phyloP scores from a whole-genome alignment of 1,284 basidiomycete genomes.

The Athelia sp. region DNA sequence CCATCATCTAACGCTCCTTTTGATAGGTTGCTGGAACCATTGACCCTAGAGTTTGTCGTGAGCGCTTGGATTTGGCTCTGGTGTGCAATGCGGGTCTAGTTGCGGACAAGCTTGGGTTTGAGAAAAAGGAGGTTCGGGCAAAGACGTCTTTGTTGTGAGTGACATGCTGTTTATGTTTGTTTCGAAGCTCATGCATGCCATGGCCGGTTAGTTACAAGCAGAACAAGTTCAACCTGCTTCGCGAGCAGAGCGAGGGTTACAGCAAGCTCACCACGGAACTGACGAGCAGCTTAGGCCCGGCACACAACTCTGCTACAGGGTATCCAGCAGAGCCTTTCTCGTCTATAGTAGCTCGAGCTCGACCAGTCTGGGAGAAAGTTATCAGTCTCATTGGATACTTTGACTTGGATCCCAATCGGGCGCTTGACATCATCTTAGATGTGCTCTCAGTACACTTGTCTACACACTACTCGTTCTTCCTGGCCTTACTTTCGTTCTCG shows the following conservation, averaged over 20 bases:
- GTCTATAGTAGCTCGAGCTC: constrained; percentile 59
- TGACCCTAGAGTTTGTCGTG: constrained; percentile 55
- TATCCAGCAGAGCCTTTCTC: constrained; percentile 54
- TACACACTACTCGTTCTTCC: constrained; percentile 89
- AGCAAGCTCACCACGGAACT: constrained; percentile 88
- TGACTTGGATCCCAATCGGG: constrained; percentile 92
- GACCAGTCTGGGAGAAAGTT: constrained; percentile 80
- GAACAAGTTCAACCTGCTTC: constrained; percentile 95
- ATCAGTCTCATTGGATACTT: constrained; percentile 93
- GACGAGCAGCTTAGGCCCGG: constrained; percentile 71
- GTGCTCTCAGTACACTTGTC: constrained; percentile 80
- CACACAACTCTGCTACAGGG: constrained; percentile 59
- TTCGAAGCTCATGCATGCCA: constrained; percentile 2
- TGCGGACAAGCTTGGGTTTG: constrained; percentile 52
- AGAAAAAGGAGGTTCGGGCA: constrained; percentile 73
- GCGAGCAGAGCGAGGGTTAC: constrained; percentile 97
- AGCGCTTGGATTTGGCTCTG: constrained; percentile 64
- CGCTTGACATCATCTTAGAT: constrained; percentile 91
- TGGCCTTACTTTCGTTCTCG: constrained; percentile 79
- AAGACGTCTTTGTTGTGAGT: constrained; percentile 78
- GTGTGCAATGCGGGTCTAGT: constrained; percentile 61
- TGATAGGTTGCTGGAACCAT: constrained; percentile 50
- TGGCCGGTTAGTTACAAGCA: constrained; percentile 81
- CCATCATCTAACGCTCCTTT: constrained; percentile 2
- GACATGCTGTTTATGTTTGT: constrained; percentile 3